A percentile compares a stretch with the other conserved stretches of the same genome.
These are phyloP conservation scores for Rhizodiscina lignyota DNA, from an alignment of 495 filamentous ascomycete genomes.

Conservation along the genomic window DNA sequence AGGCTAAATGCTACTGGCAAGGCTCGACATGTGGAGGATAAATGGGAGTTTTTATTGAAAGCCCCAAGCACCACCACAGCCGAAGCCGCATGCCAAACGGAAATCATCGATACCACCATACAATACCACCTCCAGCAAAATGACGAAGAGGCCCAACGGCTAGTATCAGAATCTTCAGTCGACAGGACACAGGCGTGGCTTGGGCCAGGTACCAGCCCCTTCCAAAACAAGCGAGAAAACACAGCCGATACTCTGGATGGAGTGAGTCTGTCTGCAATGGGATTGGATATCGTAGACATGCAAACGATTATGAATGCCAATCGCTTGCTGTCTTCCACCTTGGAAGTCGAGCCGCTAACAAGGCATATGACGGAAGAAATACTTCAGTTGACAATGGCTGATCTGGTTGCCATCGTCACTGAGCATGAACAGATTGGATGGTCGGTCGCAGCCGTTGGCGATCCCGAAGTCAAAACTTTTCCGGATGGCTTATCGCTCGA, in stretches of 20 bases:
- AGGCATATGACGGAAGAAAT: conserved; percentile 87
- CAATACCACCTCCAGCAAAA: conserved; percentile 40
- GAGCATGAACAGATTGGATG: conserved; percentile 52
- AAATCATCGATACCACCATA: conserved; percentile 39
- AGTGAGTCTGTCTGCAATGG: conserved; percentile 20
- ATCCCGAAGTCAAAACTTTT: conserved; percentile 43
- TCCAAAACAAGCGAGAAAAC: conserved; percentile 17
- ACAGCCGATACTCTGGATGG: conserved; percentile 20
- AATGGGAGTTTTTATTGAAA: conserved; percentile 55
- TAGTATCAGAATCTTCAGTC: conserved; percentile 33
- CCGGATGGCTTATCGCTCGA: conserved; percentile 49
- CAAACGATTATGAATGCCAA: conserved; percentile 75
- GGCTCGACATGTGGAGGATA: conserved; percentile 48
- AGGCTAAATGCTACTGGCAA: conserved; percentile 62
- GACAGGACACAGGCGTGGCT: conserved; percentile 52
- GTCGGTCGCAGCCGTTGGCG: conserved; percentile 61
- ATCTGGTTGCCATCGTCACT: conserved; percentile 62
- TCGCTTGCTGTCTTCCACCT: conserved; percentile 78
- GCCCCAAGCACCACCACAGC: conserved; percentile 40
- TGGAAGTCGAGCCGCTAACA: conserved; percentile 68
- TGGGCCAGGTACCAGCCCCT: conserved; percentile 12
- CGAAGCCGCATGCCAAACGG: conserved; percentile 64
- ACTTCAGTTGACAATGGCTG: conserved; percentile 68
- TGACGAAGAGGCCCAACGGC: conserved; percentile 29
- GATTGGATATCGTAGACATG: conserved; percentile 67